phyloP scores from a whole-genome alignment of 306 rosid species.

The Biancaea sappan region DNA sequence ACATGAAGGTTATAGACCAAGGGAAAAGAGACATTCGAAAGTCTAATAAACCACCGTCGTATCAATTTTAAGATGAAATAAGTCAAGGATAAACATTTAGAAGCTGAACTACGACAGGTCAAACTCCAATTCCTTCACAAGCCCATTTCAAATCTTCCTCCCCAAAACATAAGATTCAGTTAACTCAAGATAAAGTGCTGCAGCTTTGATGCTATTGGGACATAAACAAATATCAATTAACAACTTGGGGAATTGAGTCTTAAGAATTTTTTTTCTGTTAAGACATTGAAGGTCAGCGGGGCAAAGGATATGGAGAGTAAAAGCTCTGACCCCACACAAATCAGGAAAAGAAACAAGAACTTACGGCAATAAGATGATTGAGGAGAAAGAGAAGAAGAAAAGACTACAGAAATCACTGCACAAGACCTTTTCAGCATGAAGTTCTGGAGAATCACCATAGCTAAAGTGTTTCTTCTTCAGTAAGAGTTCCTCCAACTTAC shows the following conservation, averaged over 20 bases:
- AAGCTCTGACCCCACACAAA: slow-evolving; percentile 5
- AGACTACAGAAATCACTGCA: slow-evolving; percentile 29
- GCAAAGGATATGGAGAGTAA: background rate
- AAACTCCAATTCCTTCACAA: background rate
- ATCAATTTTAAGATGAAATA: background rate
- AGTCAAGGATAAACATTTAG: background rate
- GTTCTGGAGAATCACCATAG: slow-evolving; percentile 61
- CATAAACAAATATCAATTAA: background rate
- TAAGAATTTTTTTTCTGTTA: background rate
- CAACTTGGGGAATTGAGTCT: background rate
- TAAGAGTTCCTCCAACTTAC: slow-evolving; percentile 71
- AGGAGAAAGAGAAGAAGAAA: slow-evolving; percentile 22
- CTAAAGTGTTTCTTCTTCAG: slow-evolving; percentile 66
- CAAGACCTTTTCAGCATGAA: slow-evolving; percentile 79
- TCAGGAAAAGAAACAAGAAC: slow-evolving; percentile 11
- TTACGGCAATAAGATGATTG: background rate
- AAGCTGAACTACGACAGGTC: background rate
- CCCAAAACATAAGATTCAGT: background rate
- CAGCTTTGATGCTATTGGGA: background rate
- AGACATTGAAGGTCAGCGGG: background rate
- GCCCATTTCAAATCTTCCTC: background rate
- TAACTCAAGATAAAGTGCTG: background rate
- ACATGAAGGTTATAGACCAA: background rate
- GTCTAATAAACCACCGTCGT: background rate
- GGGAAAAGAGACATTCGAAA: background rate